Evolutionary conservation across 352 stramenopile species (phyloP), one percentile per base, ranked within the genome.

Genomic region (Phytophthora pini): DNA sequence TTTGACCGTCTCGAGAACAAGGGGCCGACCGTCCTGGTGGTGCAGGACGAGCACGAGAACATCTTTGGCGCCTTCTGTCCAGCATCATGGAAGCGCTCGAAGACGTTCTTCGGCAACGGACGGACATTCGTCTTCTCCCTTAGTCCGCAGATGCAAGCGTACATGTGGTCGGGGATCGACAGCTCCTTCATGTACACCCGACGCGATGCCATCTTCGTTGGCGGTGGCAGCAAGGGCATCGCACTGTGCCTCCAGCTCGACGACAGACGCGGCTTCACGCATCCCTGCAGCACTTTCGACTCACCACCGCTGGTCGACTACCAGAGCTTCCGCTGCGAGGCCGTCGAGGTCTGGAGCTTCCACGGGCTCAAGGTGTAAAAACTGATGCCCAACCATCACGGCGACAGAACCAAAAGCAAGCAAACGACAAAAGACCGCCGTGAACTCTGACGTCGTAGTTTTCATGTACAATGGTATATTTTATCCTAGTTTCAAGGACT

Each of bases 31-130:
- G 70, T 93, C 40, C 20, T 91, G 12, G 80, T 89, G 5, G 56
- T 93, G 5, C 82, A 91, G 41, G 85, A 93, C 60, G 82, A 79
- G 13, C 68, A 71, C 12, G 82, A 90, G 58, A 82, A 90, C 56
- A 73, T 93, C 34, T 93, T 93, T 58, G 85, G 85, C 11, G 85
- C 78, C 1, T 93, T 93, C 59, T 91, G 79, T 38, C 74, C 85
- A 3, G 77, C 82, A 7, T 89, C 85, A 46, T 89, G 84, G 76
- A 77, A 80, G 59, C 70, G 80, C 15, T 79, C 74, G 2, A 60
- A 47, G 24, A 63, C 55, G 1, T 72, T 92, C n/a, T 91, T 89
- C 44, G 85, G 85, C n/a, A 93, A 93, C 40, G 85, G 85, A 2
- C 78, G 85, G 13, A 80, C 81, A 24, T 93, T 93, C 38, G 85